phyloP scores from a whole-genome alignment of 2,329 filamentous ascomycete species.

The Dryadomyces quercus-mongolicae region DNA sequence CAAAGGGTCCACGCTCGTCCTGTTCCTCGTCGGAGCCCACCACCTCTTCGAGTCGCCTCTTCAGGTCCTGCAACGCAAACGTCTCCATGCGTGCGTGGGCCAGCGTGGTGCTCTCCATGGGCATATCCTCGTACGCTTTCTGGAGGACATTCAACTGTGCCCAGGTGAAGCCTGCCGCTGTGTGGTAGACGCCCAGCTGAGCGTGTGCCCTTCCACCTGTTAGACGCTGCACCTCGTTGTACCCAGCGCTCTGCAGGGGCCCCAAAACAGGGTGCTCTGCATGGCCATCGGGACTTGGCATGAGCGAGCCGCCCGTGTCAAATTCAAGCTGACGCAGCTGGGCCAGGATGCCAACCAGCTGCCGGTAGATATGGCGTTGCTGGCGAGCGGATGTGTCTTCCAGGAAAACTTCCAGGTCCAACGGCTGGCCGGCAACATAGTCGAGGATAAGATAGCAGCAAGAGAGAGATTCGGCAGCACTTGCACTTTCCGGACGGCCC shows the following conservation, averaged over 20 bases:
- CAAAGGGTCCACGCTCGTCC: conserved; percentile 11
- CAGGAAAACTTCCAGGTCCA: conserved; percentile 10
- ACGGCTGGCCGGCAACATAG: conserved; percentile 12
- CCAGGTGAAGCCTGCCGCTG: conserved; percentile 4
- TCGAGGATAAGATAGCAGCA: conserved; percentile 14
- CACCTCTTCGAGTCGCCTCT: conserved; percentile 10
- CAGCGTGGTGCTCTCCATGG: conserved; percentile 4
- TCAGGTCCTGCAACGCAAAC: conserved; percentile 8
- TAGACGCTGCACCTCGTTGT: conserved; percentile 1
- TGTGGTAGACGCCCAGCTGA: conserved; percentile 1
- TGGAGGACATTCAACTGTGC: not conserved
- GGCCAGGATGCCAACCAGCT: conserved; percentile 15
- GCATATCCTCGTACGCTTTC: not conserved
- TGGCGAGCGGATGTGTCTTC: conserved; percentile 3
- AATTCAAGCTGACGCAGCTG: conserved; percentile 16
- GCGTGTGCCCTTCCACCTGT: not conserved
- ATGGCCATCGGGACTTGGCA: conserved; percentile 11
- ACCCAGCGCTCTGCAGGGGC: conserved; percentile 4
- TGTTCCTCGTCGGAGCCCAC: not conserved
- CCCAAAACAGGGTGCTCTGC: conserved; percentile 7
- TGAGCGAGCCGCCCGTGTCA: conserved; percentile 14
- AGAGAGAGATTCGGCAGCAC: too few relatives aligned
- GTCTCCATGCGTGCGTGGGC: conserved; percentile 3
- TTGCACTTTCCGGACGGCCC: conserved; percentile 1
- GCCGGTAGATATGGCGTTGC: conserved; percentile 11